phyloP scores from a whole-genome alignment of 805 yeast genomes.

The Candida verbasci region DNA sequence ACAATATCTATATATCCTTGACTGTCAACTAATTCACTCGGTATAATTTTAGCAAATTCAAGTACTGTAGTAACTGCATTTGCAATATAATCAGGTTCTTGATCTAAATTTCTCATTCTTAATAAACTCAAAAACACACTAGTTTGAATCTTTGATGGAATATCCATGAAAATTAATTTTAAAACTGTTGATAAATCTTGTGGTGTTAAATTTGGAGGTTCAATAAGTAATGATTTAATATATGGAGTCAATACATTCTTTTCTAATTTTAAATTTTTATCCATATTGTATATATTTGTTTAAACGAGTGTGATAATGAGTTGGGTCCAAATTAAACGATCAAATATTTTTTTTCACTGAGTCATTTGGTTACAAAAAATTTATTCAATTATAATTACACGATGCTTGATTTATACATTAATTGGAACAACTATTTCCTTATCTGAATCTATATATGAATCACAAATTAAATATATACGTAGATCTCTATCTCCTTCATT shows the following conservation, averaged over 20 bases:
- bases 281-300: neutral
- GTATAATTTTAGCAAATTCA: slow-evolving; percentile 57
- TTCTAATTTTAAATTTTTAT: slow-evolving; percentile 4
- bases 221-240: slow-evolving; percentile 57
- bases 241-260: slow-evolving; percentile 46
- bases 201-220: slow-evolving; percentile 61
- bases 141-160: slow-evolving; percentile 64
- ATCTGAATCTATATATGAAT: slow-evolving; percentile 89
- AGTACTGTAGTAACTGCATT: slow-evolving; percentile 77
- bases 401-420: slow-evolving; percentile 34
- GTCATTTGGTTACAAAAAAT: neutral
- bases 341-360: neutral
- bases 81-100: slow-evolving; percentile 75
- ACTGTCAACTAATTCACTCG: slow-evolving; percentile 37
- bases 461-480: slow-evolving; percentile 83
- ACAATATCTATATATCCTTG: slow-evolving; percentile 79
- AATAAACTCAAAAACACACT: slow-evolving; percentile 79
- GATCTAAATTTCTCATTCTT: slow-evolving; percentile 71
- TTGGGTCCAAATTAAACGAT: neutral
- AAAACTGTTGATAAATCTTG: slow-evolving; percentile 63
- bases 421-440: slow-evolving; percentile 63
- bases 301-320: neutral
- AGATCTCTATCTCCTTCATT: slow-evolving; percentile 57
- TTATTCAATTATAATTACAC: too few species aligned
- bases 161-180: slow-evolving; percentile 52